These are phyloP conservation scores for Iodosphaeria phyllophila DNA, from an alignment of 2,329 filamentous ascomycete species.

Conservation along the genomic window DNA sequence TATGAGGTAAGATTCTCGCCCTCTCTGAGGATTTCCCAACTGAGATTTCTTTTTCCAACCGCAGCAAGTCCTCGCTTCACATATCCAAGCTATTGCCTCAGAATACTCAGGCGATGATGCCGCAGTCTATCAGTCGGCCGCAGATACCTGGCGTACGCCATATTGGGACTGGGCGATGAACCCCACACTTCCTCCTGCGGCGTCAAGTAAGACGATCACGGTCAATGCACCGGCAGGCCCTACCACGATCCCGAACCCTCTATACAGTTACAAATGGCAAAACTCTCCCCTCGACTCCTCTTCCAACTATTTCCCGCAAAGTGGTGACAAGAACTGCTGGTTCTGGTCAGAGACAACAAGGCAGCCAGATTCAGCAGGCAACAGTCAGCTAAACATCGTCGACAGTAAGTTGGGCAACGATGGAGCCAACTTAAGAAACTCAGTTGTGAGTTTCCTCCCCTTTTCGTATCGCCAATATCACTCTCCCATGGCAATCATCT, in stretches of 20 bases:
- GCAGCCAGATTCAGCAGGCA: conserved; percentile 13
- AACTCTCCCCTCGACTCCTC: conserved; percentile 15
- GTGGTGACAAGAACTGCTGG: conserved; percentile 11
- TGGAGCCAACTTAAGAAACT: conserved; percentile 16
- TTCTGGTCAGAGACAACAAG: conserved; percentile 19
- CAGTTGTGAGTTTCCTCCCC: conserved; percentile 17
- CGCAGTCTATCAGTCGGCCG: conserved; percentile 22
- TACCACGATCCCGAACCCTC: conserved; percentile 27
- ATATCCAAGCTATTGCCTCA: conserved; percentile 25
- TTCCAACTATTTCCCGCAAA: conserved; percentile 15
- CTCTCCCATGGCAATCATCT: neutral
- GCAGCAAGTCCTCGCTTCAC: conserved; percentile 31
- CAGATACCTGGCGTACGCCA: conserved; percentile 25
- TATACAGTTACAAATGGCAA: conserved; percentile 31
- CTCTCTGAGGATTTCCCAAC: conserved; percentile 3
- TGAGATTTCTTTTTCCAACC: neutral
- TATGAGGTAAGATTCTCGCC: conserved; percentile 25
- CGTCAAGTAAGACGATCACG: conserved; percentile 11
- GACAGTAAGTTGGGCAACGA: conserved; percentile 14
- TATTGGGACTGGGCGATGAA: conserved; percentile 36
- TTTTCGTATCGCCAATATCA: neutral
- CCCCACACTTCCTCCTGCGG: conserved; percentile 21
- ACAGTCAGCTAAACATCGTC: conserved; percentile 20
- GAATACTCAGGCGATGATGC: conserved; percentile 19
- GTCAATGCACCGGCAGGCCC: conserved; percentile 22